Base-by-base conservation (phyloP, 164 flowering plant species). In the Vitis amurensis region DNA sequence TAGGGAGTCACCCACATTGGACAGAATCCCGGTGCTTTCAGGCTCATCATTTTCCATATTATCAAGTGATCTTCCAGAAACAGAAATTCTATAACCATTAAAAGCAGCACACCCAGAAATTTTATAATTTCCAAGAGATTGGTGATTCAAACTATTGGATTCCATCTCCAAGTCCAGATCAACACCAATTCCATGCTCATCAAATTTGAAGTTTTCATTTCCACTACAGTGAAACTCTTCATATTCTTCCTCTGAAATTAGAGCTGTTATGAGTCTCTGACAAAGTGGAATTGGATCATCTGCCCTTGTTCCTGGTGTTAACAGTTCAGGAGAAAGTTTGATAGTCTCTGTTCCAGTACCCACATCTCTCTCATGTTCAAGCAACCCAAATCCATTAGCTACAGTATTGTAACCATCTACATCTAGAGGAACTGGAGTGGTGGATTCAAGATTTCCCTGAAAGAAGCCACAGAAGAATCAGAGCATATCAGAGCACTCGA, bases 231-330 rank as follows among this genome's bases (percentile, higher is more conserved):
- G 72, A 68, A 71, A 68, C 63, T 72, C 84, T 59, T 81, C 81
- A 73, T 58, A 62, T 51, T 76, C 88, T 65, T 83, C 91, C 69
- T 87, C 94, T 68, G 89, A 65, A 76, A 94, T 82, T 67, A 89
- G 62, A 68, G 98, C 96, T 14, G 97, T 85, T 59, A 90, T 19
- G 60, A 91, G 78, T 70, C 89, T 89, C 76, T 88, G 88, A 69
- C 71, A 91, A 48, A 91, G 83, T 19, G 97, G 80, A 62, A 83
- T 73, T 51, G 50, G 76, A 63, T 58, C 63, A 53, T 67, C 71
- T 55, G 50, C 77, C 58, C 61, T 63, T 30, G 58, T 50, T 55
- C 71, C 79, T 9, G 72, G 66, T 57, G 62, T 30, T 17, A 76
- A 63, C 52, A 79, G 81, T 63, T 86, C 87, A 10, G 77, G 29